A percentile compares a stretch with the other conserved stretches of the same genome.
Conservation (phyloP, 1,284 basidiomycete genomes). For the Mycena citricolor region DNA sequence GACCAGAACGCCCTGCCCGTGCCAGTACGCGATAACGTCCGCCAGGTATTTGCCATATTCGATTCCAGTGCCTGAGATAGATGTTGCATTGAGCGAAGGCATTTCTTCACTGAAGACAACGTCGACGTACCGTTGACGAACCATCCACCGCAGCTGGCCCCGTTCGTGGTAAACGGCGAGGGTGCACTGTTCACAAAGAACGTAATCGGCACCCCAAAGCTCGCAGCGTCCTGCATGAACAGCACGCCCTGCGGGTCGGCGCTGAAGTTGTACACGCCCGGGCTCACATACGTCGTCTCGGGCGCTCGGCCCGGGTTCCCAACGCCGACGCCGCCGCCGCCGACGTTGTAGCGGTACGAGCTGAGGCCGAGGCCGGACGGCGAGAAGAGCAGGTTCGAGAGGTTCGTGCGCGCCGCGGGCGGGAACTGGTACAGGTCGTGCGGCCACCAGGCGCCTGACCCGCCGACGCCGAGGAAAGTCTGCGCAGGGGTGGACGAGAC, state of each 20-base stretch:
- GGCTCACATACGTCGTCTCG: conserved; percentile 40
- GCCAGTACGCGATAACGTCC: conserved; percentile 37
- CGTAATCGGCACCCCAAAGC: conserved; percentile 33
- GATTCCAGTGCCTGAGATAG: conserved; percentile 29
- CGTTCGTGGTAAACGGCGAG: conserved; percentile 33
- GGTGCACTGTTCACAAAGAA: conserved; percentile 40
- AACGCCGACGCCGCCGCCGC: conserved; percentile 43
- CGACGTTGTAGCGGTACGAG: conserved; percentile 44
- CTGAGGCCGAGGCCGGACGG: conserved; percentile 42
- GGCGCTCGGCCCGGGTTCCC: conserved; percentile 41
- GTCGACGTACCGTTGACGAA: conserved; percentile 31
- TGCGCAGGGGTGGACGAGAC: conserved; percentile 24
- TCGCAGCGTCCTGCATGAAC: conserved; percentile 37
- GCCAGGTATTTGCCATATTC: conserved; percentile 37
- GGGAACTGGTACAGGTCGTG: conserved; percentile 43
- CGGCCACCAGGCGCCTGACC: conserved; percentile 48
- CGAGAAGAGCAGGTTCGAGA: conserved; percentile 41
- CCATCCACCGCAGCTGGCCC: conserved; percentile 34
- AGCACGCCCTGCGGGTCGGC: conserved; percentile 41
- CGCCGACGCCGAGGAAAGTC: conserved; percentile 34
- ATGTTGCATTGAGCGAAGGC: not conserved
- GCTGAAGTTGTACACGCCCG: conserved; percentile 41
- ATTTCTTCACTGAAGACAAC: not conserved
- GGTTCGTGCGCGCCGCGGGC: conserved; percentile 37
- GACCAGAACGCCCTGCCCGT: conserved; percentile 31